Percentiles rank a stretch among this genome's conserved stretches.
These are phyloP conservation scores for Alternaria atra DNA, from an alignment of 2,329 filamentous ascomycete genomes.

Conservation along the genomic window DNA sequence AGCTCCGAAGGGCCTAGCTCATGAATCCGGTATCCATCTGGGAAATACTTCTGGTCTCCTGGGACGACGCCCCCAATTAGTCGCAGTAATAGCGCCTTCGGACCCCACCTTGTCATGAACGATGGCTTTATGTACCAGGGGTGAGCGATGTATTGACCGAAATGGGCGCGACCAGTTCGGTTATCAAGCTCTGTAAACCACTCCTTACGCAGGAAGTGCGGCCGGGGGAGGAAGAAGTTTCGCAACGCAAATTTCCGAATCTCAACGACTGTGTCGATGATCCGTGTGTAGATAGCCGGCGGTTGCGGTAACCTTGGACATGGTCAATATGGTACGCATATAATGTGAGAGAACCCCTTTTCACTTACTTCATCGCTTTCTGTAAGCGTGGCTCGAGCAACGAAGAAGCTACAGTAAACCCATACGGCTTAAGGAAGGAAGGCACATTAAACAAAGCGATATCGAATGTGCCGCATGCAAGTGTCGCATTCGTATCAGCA, in stretches of 20 bases:
- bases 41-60: constrained; percentile 63
- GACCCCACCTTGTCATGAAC: constrained; percentile 27
- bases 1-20: constrained; percentile 70
- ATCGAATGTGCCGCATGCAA: constrained; percentile 67
- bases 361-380: constrained; percentile 64
- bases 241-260: constrained; percentile 62
- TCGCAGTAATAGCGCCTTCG: constrained; percentile 51
- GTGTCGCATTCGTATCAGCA: constrained; percentile 45
- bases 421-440: constrained; percentile 55
- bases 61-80: constrained; percentile 70
- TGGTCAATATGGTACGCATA: not conserved
- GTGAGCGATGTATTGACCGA: constrained; percentile 30
- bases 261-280: constrained; percentile 52
- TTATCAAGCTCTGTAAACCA: constrained; percentile 47
- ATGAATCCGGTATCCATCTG: constrained; percentile 63
- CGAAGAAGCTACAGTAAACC: constrained; percentile 62
- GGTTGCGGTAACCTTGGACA: not conserved
- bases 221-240: constrained; percentile 70
- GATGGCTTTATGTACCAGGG: constrained; percentile 45
- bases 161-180: constrained; percentile 43
- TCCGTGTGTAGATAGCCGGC: not conserved
- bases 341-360: constrained; percentile 26
- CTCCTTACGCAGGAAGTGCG: constrained; percentile 54
- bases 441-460: constrained; percentile 68
- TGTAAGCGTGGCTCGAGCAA: constrained; percentile 72